Base-by-base conservation (phyloP, 441 rosid genomes). In the Mallotus japonicus region DNA sequence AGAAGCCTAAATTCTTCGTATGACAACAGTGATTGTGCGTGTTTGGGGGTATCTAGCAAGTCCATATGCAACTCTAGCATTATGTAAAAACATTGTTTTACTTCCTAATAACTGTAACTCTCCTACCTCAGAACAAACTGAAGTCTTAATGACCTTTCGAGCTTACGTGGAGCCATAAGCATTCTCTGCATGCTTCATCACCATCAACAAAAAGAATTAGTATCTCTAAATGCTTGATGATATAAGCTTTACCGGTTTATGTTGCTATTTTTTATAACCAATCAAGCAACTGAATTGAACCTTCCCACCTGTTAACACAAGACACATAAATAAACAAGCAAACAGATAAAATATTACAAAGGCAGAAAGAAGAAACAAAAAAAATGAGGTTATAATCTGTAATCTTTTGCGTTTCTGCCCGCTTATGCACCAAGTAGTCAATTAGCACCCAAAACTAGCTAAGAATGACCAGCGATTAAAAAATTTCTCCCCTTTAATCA, bases 231-330 rank as follows among this genome's bases (percentile, higher is more conserved):
- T 63, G 62, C 19, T 55, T 50, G 77, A 59, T 70, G 80, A 75
- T 49, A 63, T 59, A 69, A 49, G 28, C 46, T 10, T 62, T 49
- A 14, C 53, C 63, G 10, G 46, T 34, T 61, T 15, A 0, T 68
- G 50, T 47, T 28, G 77, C 0, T 60, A 66, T 69, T 49, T 34
- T 69, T n/a, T 61, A 65, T 44, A 62, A 60, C 57, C 59, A 24
- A 62, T 44, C 74, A 65, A 70, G 40, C 72, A 50, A 4, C 66
- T 64, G 73, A 78, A 44, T 64, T 9, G 34, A 67, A 76, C 73
- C 73, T 34, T 54, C 73, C 67, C 15, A 28, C 28, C 17, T 44
- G 15, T 7, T 64, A 47, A 2, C 19, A 11, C 14, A 59, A 16
- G 22, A 8, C 66, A 28, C 10, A 8, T 55, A 19, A 22, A 53